Conservation (phyloP, 306 rosid species). For the Rubus idaeus region DNA sequence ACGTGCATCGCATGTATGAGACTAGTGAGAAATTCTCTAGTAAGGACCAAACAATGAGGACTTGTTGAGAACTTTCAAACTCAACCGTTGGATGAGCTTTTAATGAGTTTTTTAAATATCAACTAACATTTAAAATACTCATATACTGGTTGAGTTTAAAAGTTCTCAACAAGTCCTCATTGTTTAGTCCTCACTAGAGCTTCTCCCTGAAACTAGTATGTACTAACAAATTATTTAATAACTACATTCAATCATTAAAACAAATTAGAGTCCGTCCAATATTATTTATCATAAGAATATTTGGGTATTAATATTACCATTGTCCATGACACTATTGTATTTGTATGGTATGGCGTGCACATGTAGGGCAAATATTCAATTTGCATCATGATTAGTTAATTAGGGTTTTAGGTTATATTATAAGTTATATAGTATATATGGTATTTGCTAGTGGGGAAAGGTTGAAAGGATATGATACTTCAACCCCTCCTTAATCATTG, state of each 20-base stretch:
- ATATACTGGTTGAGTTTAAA: too few species aligned
- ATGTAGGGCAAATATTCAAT: constrained; percentile 28
- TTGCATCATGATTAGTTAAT: not conserved
- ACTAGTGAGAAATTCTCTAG: too few species aligned
- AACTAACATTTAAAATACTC: too few species aligned
- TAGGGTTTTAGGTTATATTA: not conserved
- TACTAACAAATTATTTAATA: not conserved
- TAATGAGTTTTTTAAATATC: too few species aligned
- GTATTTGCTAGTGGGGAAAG: constrained; percentile 6
- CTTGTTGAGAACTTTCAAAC: too few species aligned
- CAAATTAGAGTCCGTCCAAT: not conserved
- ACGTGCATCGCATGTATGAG: too few species aligned
- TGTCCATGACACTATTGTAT: not conserved
- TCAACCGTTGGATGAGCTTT: too few species aligned
- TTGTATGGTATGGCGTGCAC: constrained; percentile 37
- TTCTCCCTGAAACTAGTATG: too few species aligned
- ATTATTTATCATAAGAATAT: not conserved
- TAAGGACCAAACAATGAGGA: too few species aligned
- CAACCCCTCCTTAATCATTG: constrained; percentile 42
- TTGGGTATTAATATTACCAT: not conserved
- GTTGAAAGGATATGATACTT: constrained; percentile 22
- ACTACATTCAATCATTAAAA: not conserved
- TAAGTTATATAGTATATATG: not conserved
- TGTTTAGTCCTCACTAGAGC: too few species aligned
- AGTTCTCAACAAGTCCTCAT: too few species aligned